Conservation (phyloP, 306 rosid genomes). For the Vachellia pachyceras region DNA sequence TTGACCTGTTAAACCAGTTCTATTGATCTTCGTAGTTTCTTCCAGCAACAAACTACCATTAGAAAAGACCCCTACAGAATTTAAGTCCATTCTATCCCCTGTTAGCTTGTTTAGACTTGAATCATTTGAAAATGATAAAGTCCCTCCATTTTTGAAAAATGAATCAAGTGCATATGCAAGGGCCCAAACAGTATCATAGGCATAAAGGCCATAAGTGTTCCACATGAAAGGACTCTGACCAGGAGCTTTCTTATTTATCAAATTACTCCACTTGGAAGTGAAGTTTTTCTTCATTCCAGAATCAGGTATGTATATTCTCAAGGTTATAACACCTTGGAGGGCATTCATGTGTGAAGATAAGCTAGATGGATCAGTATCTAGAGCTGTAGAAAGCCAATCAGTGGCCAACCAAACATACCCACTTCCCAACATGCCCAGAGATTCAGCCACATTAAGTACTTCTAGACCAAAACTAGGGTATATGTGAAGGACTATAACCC, state of each 20-base stretch:
- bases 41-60: slow-evolving; percentile 53
- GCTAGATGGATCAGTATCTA: slow-evolving; percentile 53
- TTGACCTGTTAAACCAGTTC: slow-evolving; percentile 67
- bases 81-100: slow-evolving; percentile 49
- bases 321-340: slow-evolving; percentile 70
- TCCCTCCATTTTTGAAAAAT: slow-evolving; percentile 58
- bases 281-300: slow-evolving; percentile 56
- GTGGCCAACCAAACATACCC: slow-evolving; percentile 88
- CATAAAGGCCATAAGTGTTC: slow-evolving; percentile 59
- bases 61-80: slow-evolving; percentile 57
- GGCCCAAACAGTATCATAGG: slow-evolving; percentile 81
- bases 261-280: slow-evolving; percentile 62
- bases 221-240: slow-evolving; percentile 47
- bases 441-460: slow-evolving; percentile 54
- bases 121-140: slow-evolving; percentile 60
- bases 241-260: slow-evolving; percentile 41
- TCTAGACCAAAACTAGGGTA: slow-evolving; percentile 47
- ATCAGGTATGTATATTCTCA: slow-evolving; percentile 66
- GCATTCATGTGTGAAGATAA: slow-evolving; percentile 43
- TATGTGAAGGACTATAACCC: slow-evolving; percentile 67
- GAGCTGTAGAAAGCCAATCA: slow-evolving; percentile 61
- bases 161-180: slow-evolving; percentile 74
- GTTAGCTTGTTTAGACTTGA: slow-evolving; percentile 42
- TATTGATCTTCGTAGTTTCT: slow-evolving; percentile 51
- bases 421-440: slow-evolving; percentile 68